Evolutionary conservation across 176 grass and related monocot genomes (phyloP).

Genomic region (Musa schizocarpa): DNA sequence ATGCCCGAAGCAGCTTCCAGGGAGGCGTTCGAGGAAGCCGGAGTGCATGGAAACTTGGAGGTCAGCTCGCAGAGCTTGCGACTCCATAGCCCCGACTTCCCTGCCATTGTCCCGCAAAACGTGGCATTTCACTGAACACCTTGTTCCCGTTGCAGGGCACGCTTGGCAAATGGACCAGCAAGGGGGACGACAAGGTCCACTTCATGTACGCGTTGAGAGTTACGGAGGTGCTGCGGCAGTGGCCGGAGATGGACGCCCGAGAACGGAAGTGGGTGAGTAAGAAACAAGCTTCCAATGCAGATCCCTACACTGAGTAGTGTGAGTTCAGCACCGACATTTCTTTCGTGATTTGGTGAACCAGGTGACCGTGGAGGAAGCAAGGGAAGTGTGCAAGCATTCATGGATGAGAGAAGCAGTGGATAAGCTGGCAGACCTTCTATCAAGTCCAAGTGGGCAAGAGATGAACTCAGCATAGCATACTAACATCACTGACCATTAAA

Average conservation of each 20-base stretch:
- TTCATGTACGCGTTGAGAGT: conserved; percentile 56
- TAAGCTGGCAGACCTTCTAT: not conserved
- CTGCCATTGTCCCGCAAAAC: too few relatives aligned
- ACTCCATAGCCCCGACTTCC: too few relatives aligned
- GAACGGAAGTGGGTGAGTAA: conserved; percentile 35
- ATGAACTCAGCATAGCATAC: not conserved
- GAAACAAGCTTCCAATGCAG: not conserved
- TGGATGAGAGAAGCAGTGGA: conserved; percentile 9
- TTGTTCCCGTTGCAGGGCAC: not conserved
- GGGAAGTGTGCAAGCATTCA: not conserved
- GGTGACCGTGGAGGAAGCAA: not conserved
- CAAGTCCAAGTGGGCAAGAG: not conserved
- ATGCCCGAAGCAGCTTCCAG: conserved; percentile 62
- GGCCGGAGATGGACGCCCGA: conserved; percentile 49
- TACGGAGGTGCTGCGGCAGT: conserved; percentile 34
- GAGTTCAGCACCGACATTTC: not conserved
- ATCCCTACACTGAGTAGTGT: too few relatives aligned
- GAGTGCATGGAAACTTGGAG: conserved; percentile 50
- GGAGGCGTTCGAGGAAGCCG: conserved; percentile 91
- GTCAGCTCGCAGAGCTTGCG: not conserved
- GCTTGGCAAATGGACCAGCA: conserved; percentile 41
- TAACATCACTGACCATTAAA: not conserved
- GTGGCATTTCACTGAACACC: too few relatives aligned
- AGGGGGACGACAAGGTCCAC: conserved; percentile 37
- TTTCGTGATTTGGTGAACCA: not conserved